Conservation (phyloP, 2,329 filamentous ascomycete genomes). For the Byssochlamys sp. region DNA sequence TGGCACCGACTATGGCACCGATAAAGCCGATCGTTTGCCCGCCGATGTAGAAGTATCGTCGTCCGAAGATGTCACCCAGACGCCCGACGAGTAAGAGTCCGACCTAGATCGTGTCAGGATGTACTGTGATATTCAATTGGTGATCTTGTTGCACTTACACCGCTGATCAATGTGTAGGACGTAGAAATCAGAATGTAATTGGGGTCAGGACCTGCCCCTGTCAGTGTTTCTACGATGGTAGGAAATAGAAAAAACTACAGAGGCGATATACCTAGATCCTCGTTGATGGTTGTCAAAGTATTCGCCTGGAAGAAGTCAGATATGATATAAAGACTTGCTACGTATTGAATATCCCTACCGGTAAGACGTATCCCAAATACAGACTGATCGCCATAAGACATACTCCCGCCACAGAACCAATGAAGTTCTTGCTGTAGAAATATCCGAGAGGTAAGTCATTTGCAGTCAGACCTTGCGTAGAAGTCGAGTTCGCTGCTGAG, state of each 20-base stretch:
- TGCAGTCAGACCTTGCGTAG: constrained; percentile 1
- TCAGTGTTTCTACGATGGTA: not conserved
- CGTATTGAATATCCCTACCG: constrained; percentile 3
- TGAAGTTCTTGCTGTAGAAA: constrained; percentile 11
- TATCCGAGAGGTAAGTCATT: constrained; percentile 8
- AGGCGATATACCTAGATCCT: constrained; percentile 12
- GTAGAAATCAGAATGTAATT: constrained; percentile 20
- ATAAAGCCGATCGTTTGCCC: constrained; percentile 23
- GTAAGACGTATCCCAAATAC: constrained; percentile 15
- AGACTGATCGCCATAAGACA: constrained; percentile 9
- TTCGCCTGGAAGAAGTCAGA: constrained; percentile 6
- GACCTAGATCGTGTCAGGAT: constrained; percentile 6
- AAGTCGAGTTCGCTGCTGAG: not conserved
- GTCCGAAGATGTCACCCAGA: constrained; percentile 28
- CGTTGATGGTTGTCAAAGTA: constrained; percentile 17
- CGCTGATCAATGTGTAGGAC: constrained; percentile 17
- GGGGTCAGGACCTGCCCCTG: constrained; percentile 11
- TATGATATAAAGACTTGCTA: not conserved
- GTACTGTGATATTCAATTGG: not conserved
- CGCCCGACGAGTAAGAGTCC: constrained; percentile 24
- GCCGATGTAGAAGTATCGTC: constrained; percentile 23
- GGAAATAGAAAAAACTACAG: not conserved
- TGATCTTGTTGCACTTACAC: constrained; percentile 4
- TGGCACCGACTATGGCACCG: constrained; percentile 29
- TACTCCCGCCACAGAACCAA: constrained; percentile 10